These are phyloP conservation scores for Chaetoceros muelleri DNA, from an alignment of 108 stramenopile genomes.

Conservation along the genomic window DNA sequence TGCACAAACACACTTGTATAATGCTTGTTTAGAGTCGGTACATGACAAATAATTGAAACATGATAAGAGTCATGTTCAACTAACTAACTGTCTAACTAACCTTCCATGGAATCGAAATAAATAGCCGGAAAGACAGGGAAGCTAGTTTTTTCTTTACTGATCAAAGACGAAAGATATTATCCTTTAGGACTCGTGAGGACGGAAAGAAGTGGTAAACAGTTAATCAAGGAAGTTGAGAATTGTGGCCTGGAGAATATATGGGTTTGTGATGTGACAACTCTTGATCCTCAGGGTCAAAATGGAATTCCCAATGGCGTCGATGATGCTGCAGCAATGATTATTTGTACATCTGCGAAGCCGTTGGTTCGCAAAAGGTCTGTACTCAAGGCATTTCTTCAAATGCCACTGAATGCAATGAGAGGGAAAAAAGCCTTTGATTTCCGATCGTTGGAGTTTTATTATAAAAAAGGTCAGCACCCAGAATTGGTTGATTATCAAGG, in stretches of 20 bases:
- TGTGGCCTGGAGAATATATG: constrained; percentile 47
- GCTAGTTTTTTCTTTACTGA: constrained; percentile 36
- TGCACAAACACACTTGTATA: no score
- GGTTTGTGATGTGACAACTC: constrained; percentile 42
- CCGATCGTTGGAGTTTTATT: constrained; percentile 42
- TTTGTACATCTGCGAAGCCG: constrained; percentile 65
- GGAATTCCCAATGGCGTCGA: constrained; percentile 28
- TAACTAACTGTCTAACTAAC: no score
- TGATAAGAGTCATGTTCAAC: no score
- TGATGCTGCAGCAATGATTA: constrained; percentile 43
- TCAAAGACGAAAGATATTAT: constrained; percentile 38
- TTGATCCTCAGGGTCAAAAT: constrained; percentile 10
- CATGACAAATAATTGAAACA: no score
- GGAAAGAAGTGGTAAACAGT: constrained; percentile 34
- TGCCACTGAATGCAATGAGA: constrained; percentile 37
- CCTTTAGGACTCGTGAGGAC: constrained; percentile 44
- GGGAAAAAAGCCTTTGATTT: constrained; percentile 44
- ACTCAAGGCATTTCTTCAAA: constrained; percentile 30
- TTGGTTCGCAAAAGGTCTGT: constrained; percentile 35
- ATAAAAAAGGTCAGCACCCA: constrained; percentile 48
- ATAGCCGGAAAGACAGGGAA: constrained; percentile 48
- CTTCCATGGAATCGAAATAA: no score
- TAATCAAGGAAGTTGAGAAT: constrained; percentile 24
- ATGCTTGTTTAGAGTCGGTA: no score
- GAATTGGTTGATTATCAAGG: constrained; percentile 71